phyloP scores from a whole-genome alignment of 2,329 filamentous ascomycete species.

The Herpotrichia juniperi region DNA sequence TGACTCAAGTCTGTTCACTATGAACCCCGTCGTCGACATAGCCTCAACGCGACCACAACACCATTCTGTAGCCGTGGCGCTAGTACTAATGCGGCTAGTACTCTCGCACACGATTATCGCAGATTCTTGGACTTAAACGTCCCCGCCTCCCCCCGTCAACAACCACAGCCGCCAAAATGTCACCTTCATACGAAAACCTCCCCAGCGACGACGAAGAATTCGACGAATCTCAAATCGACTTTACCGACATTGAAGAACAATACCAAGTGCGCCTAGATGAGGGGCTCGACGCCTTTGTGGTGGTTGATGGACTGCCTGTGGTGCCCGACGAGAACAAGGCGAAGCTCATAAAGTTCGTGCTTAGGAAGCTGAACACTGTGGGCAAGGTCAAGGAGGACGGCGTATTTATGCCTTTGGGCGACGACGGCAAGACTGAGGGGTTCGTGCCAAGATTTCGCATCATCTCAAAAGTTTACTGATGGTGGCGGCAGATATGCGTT shows the following conservation, averaged over 20 bases:
- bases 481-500: conserved; percentile 78
- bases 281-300: conserved; percentile 94
- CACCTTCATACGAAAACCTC: conserved; percentile 89
- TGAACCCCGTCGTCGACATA: too few species aligned
- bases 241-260: conserved; percentile 90
- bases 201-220: conserved; percentile 86
- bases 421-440: conserved; percentile 85
- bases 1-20: too few species aligned
- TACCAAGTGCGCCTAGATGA: conserved; percentile 96
- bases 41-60: too few species aligned
- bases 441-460: conserved; percentile 43
- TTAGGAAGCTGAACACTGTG: conserved; percentile 88
- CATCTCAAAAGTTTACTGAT: conserved; percentile 20
- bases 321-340: conserved; percentile 90
- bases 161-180: conserved; percentile 67
- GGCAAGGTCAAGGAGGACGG: conserved; percentile 85
- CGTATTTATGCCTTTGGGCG: conserved; percentile 92
- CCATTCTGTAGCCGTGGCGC: too few species aligned
- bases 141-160: conserved; percentile 20
- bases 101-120: too few species aligned
- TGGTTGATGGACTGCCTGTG: conserved; percentile 89
- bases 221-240: conserved; percentile 92
- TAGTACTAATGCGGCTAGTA: too few species aligned
- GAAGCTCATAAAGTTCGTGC: conserved; percentile 94
- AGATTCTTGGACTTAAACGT: too few species aligned